phyloP scores from a whole-genome alignment of 129 eudicot genomes.

The carrot (Daucus carota) region DH1_v3.0 NC_030383.2:9468501-9469000 shows the following conservation, averaged over 20 bases:
- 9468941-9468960: slow-evolving; percentile 14
- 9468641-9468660: slow-evolving; percentile 14
- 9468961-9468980: slow-evolving; percentile 47
- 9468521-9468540: no score
- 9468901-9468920: slow-evolving; percentile 17
- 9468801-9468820: slow-evolving; percentile 9
- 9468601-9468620: slow-evolving; percentile 7
- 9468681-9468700: slow-evolving; percentile 41
- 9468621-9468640: slow-evolving; percentile 19
- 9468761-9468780: not conserved
- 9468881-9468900: slow-evolving; percentile 15
- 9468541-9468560: not conserved
- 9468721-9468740: not conserved
- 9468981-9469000: slow-evolving; percentile 37
- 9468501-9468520: no score
- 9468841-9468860: slow-evolving; percentile 12
- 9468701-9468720: slow-evolving; percentile 9
- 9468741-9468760: slow-evolving; percentile 24
- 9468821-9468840: slow-evolving; percentile 14
- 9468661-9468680: not conserved
- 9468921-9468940: not conserved
- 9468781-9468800: slow-evolving; percentile 30
- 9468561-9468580: not conserved
- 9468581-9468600: not conserved
- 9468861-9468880: slow-evolving; percentile 13